These are phyloP conservation scores for Rossbeevera mucosa DNA, from an alignment of 768 basidiomycete genomes.

Conservation along the genomic window DNA sequence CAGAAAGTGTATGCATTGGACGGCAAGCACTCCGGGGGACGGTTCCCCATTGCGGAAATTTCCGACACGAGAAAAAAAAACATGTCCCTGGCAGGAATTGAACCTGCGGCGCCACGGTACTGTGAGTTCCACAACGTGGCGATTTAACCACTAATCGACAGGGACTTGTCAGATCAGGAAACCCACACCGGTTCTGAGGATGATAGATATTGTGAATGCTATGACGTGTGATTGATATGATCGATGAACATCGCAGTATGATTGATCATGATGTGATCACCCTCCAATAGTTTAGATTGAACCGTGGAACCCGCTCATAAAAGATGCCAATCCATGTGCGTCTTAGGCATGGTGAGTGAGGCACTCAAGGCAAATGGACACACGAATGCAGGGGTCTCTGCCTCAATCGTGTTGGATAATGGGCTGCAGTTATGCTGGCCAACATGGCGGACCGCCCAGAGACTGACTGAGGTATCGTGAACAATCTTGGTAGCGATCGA, in stretches of 20 bases:
- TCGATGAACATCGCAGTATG: not conserved
- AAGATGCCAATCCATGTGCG: not conserved
- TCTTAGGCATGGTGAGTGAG: too few species aligned
- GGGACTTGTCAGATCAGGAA: conserved; percentile 29
- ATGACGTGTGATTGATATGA: too few species aligned
- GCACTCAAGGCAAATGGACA: not conserved
- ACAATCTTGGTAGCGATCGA: too few species aligned
- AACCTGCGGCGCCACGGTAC: conserved; percentile 35
- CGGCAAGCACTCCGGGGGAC: too few species aligned
- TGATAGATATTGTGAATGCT: not conserved
- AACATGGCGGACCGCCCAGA: too few species aligned
- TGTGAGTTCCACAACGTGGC: conserved; percentile 37
- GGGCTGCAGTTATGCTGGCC: not conserved
- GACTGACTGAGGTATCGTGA: too few species aligned
- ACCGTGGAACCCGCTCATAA: not conserved
- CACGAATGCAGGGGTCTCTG: not conserved
- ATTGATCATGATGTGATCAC: not conserved
- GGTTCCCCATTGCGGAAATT: not conserved
- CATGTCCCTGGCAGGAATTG: conserved; percentile 35
- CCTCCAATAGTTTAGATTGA: not conserved
- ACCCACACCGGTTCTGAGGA: not conserved
- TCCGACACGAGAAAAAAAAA: conserved; percentile 6
- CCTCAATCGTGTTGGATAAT: not conserved
- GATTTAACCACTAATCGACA: conserved; percentile 44
- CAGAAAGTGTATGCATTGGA: not conserved